Evolutionary conservation across 176 grass and related monocot species (phyloP), one percentile per base, ranked within the genome.

Genomic region (Oryza brachyantha): DNA sequence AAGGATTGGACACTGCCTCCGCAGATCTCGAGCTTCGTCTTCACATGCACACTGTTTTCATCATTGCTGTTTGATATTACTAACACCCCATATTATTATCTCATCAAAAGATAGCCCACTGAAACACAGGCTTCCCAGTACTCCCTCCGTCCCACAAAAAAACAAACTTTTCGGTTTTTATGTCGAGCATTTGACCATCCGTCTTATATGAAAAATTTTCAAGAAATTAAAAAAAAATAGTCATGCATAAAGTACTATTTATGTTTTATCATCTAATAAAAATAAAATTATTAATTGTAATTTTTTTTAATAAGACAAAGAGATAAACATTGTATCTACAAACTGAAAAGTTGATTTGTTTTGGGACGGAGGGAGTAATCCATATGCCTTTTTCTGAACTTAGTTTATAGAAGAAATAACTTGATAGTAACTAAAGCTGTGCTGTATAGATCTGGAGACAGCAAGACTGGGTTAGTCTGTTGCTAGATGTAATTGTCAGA

Each of bases 1-100:
- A 79, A 60, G 39, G 81, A 80, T 66, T 71, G 40, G 60, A 25
- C 69, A 66, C 29, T 68, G 62, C 42, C n/a, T 78, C 67, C 10
- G 67, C 31, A 32, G 57, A 78, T 52, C 72, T 41, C 13, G 59
- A 31, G 48, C 25, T 26, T 70, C 57, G 50, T 83, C 41, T 58
- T 79, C 39, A 16, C 17, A 32, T 68, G 29, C 70, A 42, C 58
- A 69, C 57, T 59, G 41, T 46, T 77, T 69, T 68, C 69, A 84
- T 66, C 40, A 10, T 80, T 32, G 37, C 6, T n/a, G 35, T 66
- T 66, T 36, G 58, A 58, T 59, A 67, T 50, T 66, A 45, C 9
- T 41, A 64, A 42, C 37, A 66, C 61, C 54, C 38, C 16, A 13
- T n/a, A n/a, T n/a, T n/a, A 60, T 68, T 77, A 13, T 24, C 14